Evolutionary conservation across 441 rosid species (phyloP), one percentile per base, ranked within the genome.

Genomic region (Erodium texanum): DNA sequence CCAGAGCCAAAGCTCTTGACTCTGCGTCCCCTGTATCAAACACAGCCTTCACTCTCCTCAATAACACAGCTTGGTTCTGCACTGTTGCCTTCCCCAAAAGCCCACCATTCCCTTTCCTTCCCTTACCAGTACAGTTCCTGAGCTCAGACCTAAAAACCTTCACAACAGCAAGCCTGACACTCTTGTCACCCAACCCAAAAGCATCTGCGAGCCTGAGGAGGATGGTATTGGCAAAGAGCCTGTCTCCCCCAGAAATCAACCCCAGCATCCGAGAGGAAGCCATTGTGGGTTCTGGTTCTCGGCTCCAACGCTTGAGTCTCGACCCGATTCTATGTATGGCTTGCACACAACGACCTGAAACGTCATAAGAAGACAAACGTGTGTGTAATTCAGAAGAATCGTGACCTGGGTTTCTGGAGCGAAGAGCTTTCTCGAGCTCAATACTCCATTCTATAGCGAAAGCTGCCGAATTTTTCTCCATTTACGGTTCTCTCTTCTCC

Each of bases 381-480:
- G 54, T 70, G 10, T n/a, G n/a, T n/a, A n/a, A 23, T 23, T 20
- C 6, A 24, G 32, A 62, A 62, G 18, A 24, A 24, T 1, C 11
- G 36, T 62, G 63, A 91, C 97, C 90, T 24, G 85, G 76, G 71
- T 65, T 84, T 73, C 80, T 88, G 66, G 96, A 89, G 73, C 97
- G 97, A 65, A 91, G 86, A 50, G 88, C 71, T 83, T 82, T 90
- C 76, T 90, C 97, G 63, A 91, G 93, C 72, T 89, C 90, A 79
- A 89, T 85, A 85, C 98, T 91, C 96, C 96, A 91, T 24, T 88
- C 93, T 96, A 91, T 86, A 70, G 92, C 93, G 75, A 77, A 85
- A 43, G 92, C 92, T 66, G 87, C 87, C 59, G 93, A 80, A 74
- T 83, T 82, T 78, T 80, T 89, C 84, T 89, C 89, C 95, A 93